Evolutionary conservation across 1,284 basidiomycete species (phyloP), one percentile per base, ranked within the genome.

Genomic region (Microbotryum violaceum): DNA sequence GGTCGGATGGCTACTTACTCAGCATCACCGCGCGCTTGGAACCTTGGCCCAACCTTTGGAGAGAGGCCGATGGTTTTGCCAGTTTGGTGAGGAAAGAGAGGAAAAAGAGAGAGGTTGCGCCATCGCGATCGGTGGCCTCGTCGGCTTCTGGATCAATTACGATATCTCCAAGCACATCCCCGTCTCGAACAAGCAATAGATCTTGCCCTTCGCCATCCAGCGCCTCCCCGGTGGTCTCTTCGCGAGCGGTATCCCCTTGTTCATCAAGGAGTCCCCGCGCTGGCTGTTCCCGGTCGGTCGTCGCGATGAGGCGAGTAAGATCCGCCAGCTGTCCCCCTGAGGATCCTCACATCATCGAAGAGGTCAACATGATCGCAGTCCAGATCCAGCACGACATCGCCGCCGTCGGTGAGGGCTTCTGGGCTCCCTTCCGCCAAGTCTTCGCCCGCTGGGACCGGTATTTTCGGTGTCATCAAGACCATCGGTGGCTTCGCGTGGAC

Each of bases 191-290:
- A 60, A 49, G 52, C 71, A 73, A 65, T 84, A 82, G 82, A 77
- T 80, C 5, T 77, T 84, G 59, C 82, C 82, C 2, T 80, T 83
- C 63, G 79, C 78, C 25, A 63, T 8, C 31, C 82, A 83, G 68
- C 71, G 81, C 55, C 65, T 83, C 45, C 82, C 82, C 8, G 82
- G 81, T 8, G 70, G 80, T n/a, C 58, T 82, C 0, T 80, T 81
- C 68, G 69, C 79, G 8, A 53, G 79, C 50, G 74, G 76, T 6
- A 80, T 81, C 75, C 60, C 60, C 9, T 58, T 79, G 29, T 79
- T 80, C 66, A 57, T 82, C 64, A 80, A 81, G n/a, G 83, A 84
- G 65, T 82, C 82, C 2, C 83, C 83, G 4, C 79, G 84, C 7
- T 85, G 82, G 82, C 76, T 85, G 29, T 79, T 83, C 37, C 79